Percentiles rank a stretch among this genome's conserved stretches.
These are phyloP conservation scores for Cordyceps militaris DNA, from an alignment of 2,329 filamentous ascomycete genomes.

Conservation along the genomic window DNA sequence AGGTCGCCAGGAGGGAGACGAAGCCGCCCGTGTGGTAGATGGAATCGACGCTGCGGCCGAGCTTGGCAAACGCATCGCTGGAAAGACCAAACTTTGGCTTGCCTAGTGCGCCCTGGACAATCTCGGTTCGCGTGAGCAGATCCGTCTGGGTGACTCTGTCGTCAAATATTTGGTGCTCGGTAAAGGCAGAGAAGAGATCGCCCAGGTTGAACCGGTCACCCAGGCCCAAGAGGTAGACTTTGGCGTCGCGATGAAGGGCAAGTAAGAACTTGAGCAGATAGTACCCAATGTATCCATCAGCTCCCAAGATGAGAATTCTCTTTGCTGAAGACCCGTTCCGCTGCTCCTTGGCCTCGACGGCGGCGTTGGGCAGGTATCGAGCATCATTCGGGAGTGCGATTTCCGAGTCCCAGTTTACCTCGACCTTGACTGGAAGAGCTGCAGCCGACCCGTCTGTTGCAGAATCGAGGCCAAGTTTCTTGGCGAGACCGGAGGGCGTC, in stretches of 20 bases:
- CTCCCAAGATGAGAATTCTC: neutral
- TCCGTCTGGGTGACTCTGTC: constrained; percentile 12
- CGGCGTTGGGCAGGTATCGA: neutral
- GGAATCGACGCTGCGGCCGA: constrained; percentile 18
- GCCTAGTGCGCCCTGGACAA: constrained; percentile 17
- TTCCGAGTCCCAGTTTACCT: neutral
- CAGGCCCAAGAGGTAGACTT: neutral
- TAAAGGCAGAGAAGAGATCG: constrained; percentile 14
- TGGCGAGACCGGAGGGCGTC: constrained; percentile 10
- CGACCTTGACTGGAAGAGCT: neutral
- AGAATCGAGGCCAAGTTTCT: neutral
- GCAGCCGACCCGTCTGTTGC: too few relatives aligned
- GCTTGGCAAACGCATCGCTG: constrained; percentile 18
- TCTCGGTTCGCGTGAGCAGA: constrained; percentile 14
- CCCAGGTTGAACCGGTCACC: neutral
- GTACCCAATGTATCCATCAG: constrained; percentile 1
- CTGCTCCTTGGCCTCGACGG: neutral
- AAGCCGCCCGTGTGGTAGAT: constrained; percentile 24
- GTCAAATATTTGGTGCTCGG: constrained; percentile 18
- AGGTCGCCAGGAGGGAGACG: constrained; percentile 22
- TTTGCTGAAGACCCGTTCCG: neutral
- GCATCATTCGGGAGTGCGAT: neutral
- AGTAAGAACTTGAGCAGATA: constrained; percentile 3
- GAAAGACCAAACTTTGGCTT: constrained; percentile 20
- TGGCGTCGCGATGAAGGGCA: neutral